These are phyloP conservation scores for Exidia glandulosa DNA, from an alignment of 768 basidiomycete species.

Conservation along the genomic window DNA sequence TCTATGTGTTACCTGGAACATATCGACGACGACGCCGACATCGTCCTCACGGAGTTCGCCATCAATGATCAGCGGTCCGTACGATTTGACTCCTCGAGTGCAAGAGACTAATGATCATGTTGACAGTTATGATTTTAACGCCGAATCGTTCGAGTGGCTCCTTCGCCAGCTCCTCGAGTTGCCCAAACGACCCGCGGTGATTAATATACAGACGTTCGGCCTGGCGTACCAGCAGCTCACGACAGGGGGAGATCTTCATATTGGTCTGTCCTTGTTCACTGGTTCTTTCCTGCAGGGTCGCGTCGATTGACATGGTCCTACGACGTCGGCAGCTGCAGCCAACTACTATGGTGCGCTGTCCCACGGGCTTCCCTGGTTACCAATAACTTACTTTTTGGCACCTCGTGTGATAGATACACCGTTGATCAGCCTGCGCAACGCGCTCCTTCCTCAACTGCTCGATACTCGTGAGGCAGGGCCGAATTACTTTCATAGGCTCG, in stretches of 20 bases:
- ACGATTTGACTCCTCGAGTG: no score
- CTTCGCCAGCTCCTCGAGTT: slow-evolving; percentile 4
- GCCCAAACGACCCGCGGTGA: slow-evolving; percentile 5
- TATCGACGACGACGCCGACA: slow-evolving; percentile 6
- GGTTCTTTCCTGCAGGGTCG: no score
- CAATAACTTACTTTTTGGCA: background rate
- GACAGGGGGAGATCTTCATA: slow-evolving; percentile 6
- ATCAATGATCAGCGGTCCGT: slow-evolving; percentile 8
- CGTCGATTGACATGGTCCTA: no score
- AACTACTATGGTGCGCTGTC: no score
- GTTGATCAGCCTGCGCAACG: slow-evolving; percentile 4
- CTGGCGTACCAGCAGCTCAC: slow-evolving; percentile 2
- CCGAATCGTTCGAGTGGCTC: slow-evolving; percentile 5
- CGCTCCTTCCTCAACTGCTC: slow-evolving; percentile 4
- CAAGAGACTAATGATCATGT: background rate
- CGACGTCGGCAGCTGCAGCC: no score
- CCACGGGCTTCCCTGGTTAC: background rate
- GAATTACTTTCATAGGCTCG: background rate
- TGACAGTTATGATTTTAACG: slow-evolving; percentile 1
- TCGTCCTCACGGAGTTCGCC: slow-evolving; percentile 4
- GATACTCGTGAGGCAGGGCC: background rate
- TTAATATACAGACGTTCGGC: slow-evolving; percentile 6
- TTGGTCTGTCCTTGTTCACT: no score
- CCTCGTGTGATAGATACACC: slow-evolving; percentile 4
- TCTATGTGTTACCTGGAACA: slow-evolving; percentile 6